These are phyloP conservation scores for Neoboletus subvelutipes DNA, from an alignment of 768 basidiomycete species.

Conservation along the genomic window DNA sequence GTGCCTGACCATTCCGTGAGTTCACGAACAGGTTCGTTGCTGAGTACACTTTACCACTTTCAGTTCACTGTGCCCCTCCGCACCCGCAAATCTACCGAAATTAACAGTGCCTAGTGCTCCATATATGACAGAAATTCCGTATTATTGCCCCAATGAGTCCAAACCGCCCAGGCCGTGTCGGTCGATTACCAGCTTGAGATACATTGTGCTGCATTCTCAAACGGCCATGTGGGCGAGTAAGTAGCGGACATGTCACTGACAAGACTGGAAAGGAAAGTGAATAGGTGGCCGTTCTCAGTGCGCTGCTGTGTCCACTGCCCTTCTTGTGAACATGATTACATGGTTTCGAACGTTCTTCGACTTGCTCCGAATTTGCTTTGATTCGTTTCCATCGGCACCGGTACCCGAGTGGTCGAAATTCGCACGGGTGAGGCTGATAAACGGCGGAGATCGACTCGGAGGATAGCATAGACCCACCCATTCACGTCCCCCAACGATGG, in stretches of 20 bases:
- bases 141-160: neutral
- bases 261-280: constrained; percentile 11
- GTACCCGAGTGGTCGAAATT: constrained; percentile 13
- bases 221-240: neutral
- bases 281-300: constrained; percentile 6
- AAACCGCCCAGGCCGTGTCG: neutral
- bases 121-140: neutral
- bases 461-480: no score
- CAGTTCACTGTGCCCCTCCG: neutral
- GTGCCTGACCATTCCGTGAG: neutral
- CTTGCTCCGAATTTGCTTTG: neutral
- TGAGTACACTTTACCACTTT: neutral
- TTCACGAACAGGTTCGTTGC: neutral
- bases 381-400: constrained; percentile 1
- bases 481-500: constrained; percentile 28
- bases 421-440: constrained; percentile 30
- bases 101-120: neutral
- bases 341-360: constrained; percentile 19
- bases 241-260: neutral
- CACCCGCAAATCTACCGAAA: constrained; percentile 1
- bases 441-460: constrained; percentile 7
- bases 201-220: neutral
- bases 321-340: neutral
- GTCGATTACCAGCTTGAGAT: constrained; percentile 5
- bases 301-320: constrained; percentile 6